These are phyloP conservation scores for Scleroderma bovista DNA, from an alignment of 768 basidiomycete species.

Conservation along the genomic window DNA sequence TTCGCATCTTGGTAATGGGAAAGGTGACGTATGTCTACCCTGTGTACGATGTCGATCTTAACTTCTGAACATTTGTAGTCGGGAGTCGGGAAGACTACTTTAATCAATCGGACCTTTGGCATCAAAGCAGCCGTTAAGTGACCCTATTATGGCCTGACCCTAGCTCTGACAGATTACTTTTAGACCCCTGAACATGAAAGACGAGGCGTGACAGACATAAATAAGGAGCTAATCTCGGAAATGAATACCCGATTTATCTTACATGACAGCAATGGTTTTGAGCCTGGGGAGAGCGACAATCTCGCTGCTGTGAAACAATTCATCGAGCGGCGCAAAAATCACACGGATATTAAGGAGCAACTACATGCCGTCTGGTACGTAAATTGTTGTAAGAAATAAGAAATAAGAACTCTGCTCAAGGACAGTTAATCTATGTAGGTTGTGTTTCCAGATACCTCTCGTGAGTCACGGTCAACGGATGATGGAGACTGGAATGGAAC, in stretches of 20 bases:
- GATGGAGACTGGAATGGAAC: neutral
- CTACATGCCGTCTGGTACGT: conserved; percentile 11
- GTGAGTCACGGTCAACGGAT: neutral
- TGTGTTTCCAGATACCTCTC: conserved; percentile 1
- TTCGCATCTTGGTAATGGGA: conserved; percentile 3
- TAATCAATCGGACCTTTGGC: neutral
- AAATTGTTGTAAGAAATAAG: neutral
- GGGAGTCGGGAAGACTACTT: conserved; percentile 2
- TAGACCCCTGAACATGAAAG: neutral
- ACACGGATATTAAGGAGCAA: conserved; percentile 1
- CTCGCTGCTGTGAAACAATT: conserved; percentile 2
- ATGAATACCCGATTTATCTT: conserved; percentile 7
- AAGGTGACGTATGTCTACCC: neutral
- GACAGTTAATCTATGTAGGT: neutral
- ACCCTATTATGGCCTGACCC: neutral
- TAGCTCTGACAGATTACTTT: neutral
- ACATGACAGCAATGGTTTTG: conserved; percentile 13
- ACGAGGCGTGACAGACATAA: conserved; percentile 5
- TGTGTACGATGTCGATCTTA: neutral
- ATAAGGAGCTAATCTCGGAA: conserved; percentile 4
- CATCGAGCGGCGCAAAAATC: conserved; percentile 1
- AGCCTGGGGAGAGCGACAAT: conserved; percentile 6
- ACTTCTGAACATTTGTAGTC: neutral
- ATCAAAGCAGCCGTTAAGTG: neutral
- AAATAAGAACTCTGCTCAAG: neutral